phyloP scores from a whole-genome alignment of 2,329 filamentous ascomycete genomes.

The Fusarium palustre region DNA sequence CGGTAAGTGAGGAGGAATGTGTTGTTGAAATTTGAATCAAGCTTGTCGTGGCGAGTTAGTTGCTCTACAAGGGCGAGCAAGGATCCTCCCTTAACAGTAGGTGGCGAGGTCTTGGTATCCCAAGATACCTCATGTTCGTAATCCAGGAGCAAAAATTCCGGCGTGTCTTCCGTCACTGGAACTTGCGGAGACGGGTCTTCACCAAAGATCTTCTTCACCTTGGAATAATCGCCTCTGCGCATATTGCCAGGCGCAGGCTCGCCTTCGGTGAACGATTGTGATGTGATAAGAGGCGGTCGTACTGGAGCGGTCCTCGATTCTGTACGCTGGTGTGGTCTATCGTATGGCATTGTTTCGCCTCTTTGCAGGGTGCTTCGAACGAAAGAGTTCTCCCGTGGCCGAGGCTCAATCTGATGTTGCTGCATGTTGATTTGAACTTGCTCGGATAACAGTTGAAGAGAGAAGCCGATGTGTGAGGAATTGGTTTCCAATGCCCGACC shows the following conservation, averaged over 20 bases:
- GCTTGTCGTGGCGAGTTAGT: conserved; percentile 92
- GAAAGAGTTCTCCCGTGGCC: conserved; percentile 59
- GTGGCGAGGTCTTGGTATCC: conserved; percentile 81
- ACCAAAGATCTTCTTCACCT: conserved; percentile 74
- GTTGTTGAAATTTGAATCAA: conserved; percentile 95
- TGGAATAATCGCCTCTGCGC: conserved; percentile 71
- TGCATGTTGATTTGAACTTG: conserved; percentile 72
- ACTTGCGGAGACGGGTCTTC: conserved; percentile 69
- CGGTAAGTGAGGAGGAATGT: conserved; percentile 97
- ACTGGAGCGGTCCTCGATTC: conserved; percentile 63
- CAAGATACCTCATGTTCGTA: conserved; percentile 90
- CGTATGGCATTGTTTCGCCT: conserved; percentile 68
- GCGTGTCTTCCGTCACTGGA: conserved; percentile 76
- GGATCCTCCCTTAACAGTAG: conserved; percentile 88
- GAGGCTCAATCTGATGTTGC: conserved; percentile 55
- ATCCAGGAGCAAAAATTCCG: conserved; percentile 86
- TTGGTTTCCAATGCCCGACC: conserved; percentile 86
- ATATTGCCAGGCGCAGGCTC: conserved; percentile 63
- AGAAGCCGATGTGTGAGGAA: conserved; percentile 87
- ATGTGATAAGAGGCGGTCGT: conserved; percentile 62
- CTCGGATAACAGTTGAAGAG: conserved; percentile 87
- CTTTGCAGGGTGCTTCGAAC: conserved; percentile 66
- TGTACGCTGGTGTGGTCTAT: conserved; percentile 65
- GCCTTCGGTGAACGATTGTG: conserved; percentile 75
- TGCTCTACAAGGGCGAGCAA: conserved; percentile 92